A percentile compares a stretch with the other conserved stretches of the same genome.
Conservation (phyloP, 2,329 filamentous ascomycete species). For the Colletotrichum liaoningense region DNA sequence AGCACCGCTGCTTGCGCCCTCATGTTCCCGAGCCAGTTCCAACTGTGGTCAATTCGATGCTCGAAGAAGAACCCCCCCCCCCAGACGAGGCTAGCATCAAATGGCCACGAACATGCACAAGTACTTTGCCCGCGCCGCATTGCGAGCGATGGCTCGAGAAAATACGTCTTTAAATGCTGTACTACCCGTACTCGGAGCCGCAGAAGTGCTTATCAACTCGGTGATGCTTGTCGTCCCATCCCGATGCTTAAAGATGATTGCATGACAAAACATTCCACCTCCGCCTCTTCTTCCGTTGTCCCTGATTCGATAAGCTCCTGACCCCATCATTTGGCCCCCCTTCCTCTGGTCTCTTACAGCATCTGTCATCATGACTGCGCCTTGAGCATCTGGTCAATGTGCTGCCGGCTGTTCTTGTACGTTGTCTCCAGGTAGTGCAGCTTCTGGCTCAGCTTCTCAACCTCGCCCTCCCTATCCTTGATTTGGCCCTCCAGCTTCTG, state of each 20-base stretch:
- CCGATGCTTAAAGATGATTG: not conserved
- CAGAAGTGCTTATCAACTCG: not conserved
- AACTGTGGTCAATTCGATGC: not conserved
- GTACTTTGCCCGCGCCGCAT: not conserved
- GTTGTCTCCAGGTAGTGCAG: slow-evolving; percentile 95
- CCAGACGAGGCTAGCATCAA: not conserved
- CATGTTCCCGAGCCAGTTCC: not conserved
- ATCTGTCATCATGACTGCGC: slow-evolving; percentile 30
- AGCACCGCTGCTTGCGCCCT: not conserved
- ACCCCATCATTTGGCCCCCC: not conserved
- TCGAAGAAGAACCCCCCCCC: not conserved
- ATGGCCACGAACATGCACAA: not conserved
- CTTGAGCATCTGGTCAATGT: slow-evolving; percentile 86
- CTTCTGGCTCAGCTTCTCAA: slow-evolving; percentile 86
- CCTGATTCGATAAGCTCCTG: too few relatives aligned
- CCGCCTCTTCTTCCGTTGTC: not conserved
- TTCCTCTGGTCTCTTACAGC: not conserved
- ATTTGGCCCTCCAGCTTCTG: slow-evolving; percentile 81
- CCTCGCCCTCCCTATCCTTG: slow-evolving; percentile 79
- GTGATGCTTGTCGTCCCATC: not conserved
- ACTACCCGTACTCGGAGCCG: not conserved
- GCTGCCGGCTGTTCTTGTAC: slow-evolving; percentile 91
- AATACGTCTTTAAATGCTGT: not conserved
- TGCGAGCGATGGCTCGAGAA: not conserved
- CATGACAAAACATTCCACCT: not conserved